Base-by-base conservation (phyloP, 805 yeast species). In the Wickerhamiella parazyma region DNA sequence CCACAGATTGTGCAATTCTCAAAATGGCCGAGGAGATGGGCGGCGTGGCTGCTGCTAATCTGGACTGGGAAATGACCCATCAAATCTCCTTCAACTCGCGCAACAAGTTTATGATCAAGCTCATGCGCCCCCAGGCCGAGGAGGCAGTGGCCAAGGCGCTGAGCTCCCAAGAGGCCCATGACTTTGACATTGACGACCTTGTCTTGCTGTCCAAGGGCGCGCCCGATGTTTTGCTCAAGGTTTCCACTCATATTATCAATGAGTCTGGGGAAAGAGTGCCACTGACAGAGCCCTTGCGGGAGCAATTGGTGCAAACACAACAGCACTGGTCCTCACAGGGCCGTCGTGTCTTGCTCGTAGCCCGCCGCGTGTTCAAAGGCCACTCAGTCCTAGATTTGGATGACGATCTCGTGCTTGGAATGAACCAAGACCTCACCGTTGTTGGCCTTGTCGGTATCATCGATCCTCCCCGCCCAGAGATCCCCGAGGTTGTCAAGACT, bases 401-500 rank as follows among this genome's bases (percentile, higher is more conserved):
- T 14, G 33, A 31, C 17, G 42, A 36, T 4, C 20, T 10, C 2
- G 16, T 22, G 18, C 31, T 21, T 7, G 39, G 24, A 6, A 20
- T 35, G 10, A 16, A 18, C 16, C 3, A 68, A 0, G 78, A 73
- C 25, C 67, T 87, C 53, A 67, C 75, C 3, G 86, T 87, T 56
- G 71, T 80, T 51, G 97, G 97, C 10, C 64, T 89, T 36, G 67
- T 85, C 53, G 96, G 95, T 46, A 86, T 87, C 93, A 83, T 82
- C 53, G 97, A 87, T 61, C 97, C 97, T 7, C 97, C 97, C 45
- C 73, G 96, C 58, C 79, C 84, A 10, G 75, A 78, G 49, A 95
- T 87, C 2, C 70, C 74, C 38, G 66, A 69, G 40, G 81, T 95
- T 2, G 73, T 87, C 48, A 72, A 81, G 28, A 68, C 75, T 50